A percentile compares a stretch with the other conserved stretches of the same genome.
phyloP scores from a whole-genome alignment of 768 basidiomycete species.

The Hygrophorus pudorinus region DNA sequence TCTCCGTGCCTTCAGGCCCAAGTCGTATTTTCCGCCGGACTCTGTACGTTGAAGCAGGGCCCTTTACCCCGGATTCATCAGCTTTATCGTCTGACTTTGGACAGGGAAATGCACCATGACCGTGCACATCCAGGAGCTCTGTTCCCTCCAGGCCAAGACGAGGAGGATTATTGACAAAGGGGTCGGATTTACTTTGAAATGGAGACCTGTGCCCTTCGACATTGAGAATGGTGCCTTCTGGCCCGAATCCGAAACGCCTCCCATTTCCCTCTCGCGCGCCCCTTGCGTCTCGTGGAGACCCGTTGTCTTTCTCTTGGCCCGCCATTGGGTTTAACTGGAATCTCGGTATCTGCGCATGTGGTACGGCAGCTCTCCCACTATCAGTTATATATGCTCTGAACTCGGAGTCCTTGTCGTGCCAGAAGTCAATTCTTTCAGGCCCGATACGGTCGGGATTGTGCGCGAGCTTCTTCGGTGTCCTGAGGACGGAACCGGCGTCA shows the following conservation, averaged over 20 bases:
- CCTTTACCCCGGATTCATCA: not conserved
- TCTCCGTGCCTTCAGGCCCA: conserved; percentile 1
- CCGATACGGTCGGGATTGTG: not conserved
- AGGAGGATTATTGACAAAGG: not conserved
- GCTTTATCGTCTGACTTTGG: not conserved
- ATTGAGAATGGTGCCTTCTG: not conserved
- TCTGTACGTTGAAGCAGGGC: not conserved
- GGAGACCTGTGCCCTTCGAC: not conserved
- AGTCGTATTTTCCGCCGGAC: not conserved
- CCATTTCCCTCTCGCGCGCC: too few relatives aligned
- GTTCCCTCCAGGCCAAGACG: not conserved
- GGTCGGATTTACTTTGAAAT: not conserved
- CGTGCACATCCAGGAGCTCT: not conserved
- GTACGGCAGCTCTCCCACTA: not conserved
- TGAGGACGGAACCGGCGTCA: conserved; percentile 1
- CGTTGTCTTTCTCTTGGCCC: too few relatives aligned
- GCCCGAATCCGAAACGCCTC: too few relatives aligned
- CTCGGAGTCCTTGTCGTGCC: not conserved
- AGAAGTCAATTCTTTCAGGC: not conserved
- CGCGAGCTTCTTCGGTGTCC: conserved; percentile 5
- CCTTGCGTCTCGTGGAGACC: too few relatives aligned
- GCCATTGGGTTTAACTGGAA: not conserved
- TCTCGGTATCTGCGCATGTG: not conserved
- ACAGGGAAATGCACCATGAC: not conserved
- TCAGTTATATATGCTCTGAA: not conserved